Base-by-base conservation (phyloP, 768 basidiomycete species). In the Hygrocybe coccinea region DNA sequence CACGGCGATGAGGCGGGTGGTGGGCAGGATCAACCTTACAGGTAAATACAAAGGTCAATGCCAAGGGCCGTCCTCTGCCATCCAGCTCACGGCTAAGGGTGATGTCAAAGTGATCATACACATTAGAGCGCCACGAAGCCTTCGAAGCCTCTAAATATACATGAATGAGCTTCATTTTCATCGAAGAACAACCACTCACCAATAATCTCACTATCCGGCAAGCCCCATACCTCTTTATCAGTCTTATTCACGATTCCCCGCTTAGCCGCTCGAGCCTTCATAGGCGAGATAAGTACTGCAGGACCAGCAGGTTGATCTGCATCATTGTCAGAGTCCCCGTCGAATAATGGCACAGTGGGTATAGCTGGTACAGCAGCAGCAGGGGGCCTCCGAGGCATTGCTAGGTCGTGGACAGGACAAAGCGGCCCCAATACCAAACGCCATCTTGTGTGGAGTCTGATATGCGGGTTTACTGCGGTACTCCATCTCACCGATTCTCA, bases 31-130 rank as follows among this genome's bases (percentile, higher is more conserved):
- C 22, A 21, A 25, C 5, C 43, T 57, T 55, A 50, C 61, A 60
- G 21, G 56, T 55, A 53, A 63, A 63, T 5, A 43, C 50, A 39
- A 58, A 60, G 1, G 21, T 37, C n/a, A 44, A 35, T 19, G 21
- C 46, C 5, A 41, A 41, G 24, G 1, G 15, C 8, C 29, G 29
- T 29, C 29, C 29, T 29, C 29, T 29, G 15, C 34, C 50, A 50
- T 49, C 24, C 1, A 15, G 5, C 5, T 54, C 54, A 45, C 54
- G 46, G 4, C 48, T 22, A 12, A 62, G 48, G 21, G 58, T 19
- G 21, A 64, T 53, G 21, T 56, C 43, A 41, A 56, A 62, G 50
- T 64, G 61, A 22, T 60, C 54, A 50, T 64, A 64, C 2, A 48
- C 52, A 5, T 48, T n/a, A 0, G 63, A 64, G 2, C 15, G 34